Evolutionary conservation across 2,329 filamentous ascomycete species (phyloP).

Genomic region (Ceratocystis ficicola): DNA sequence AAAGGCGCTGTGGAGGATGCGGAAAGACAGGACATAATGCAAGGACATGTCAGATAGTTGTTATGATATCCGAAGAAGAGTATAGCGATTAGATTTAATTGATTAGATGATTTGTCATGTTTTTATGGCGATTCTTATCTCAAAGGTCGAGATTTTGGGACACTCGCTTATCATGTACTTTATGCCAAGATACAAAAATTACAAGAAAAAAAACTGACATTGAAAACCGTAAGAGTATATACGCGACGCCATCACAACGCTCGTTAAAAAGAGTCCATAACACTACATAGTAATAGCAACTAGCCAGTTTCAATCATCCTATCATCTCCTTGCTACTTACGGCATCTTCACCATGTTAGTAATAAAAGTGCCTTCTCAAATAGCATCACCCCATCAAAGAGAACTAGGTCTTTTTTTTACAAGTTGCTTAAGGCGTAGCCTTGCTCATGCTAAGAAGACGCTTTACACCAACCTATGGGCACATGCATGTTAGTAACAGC

Average conservation of each 20-base stretch:
- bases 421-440: slow-evolving; percentile 45
- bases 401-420: background rate
- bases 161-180: too few species aligned
- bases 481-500: slow-evolving; percentile 31
- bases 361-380: background rate
- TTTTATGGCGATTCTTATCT: too few species aligned
- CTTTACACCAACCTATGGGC: slow-evolving; percentile 56
- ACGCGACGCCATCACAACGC: background rate
- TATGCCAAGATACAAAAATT: background rate
- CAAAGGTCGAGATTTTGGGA: too few species aligned
- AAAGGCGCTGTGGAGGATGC: too few species aligned
- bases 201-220: background rate
- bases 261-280: background rate
- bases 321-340: background rate
- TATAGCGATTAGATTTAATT: too few species aligned
- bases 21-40: too few species aligned
- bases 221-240: background rate
- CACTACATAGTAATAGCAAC: slow-evolving; percentile 1
- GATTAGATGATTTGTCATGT: too few species aligned
- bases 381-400: background rate
- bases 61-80: too few species aligned
- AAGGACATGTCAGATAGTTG: too few species aligned
- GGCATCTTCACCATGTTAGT: background rate
- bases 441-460: slow-evolving; percentile 69
- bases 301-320: background rate